These are phyloP conservation scores for Brassica carinata DNA, from an alignment of 345 rosid genomes.

Conservation along the genomic window DNA sequence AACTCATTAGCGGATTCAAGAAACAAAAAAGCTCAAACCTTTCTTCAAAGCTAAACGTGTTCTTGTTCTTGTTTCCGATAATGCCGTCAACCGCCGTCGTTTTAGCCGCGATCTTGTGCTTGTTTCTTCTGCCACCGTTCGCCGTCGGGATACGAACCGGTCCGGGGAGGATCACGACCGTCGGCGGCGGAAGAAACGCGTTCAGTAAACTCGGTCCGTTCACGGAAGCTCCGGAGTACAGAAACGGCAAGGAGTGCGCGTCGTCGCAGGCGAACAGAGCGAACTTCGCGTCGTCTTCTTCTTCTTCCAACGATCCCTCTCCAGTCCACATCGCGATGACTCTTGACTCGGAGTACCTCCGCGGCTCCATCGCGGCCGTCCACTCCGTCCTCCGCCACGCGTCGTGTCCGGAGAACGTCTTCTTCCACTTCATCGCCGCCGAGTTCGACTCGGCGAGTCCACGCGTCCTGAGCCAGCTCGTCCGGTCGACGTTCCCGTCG, in stretches of 20 bases:
- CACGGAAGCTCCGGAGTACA: constrained; percentile 89
- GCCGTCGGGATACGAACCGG: constrained; percentile 62
- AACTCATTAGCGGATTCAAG: constrained; percentile 16
- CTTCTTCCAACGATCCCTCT: constrained; percentile 51
- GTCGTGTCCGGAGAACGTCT: constrained; percentile 84
- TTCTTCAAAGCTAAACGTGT: constrained; percentile 15
- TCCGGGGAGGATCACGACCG: constrained; percentile 35
- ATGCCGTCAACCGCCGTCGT: constrained; percentile 40
- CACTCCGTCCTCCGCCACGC: constrained; percentile 92
- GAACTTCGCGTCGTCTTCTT: constrained; percentile 12
- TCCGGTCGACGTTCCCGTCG: constrained; percentile 88
- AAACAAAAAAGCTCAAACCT: constrained; percentile 7
- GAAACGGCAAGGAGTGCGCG: constrained; percentile 76
- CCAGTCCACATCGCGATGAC: constrained; percentile 93
- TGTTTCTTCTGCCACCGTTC: constrained; percentile 41
- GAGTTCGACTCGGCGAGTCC: constrained; percentile 96
- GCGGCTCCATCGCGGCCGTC: constrained; percentile 95
- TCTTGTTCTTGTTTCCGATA: constrained; percentile 6
- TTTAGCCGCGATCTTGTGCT: constrained; percentile 24
- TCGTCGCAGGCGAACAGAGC: constrained; percentile 28
- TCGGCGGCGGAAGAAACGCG: constrained; percentile 10
- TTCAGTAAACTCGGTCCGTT: constrained; percentile 42
- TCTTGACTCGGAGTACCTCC: constrained; percentile 83
- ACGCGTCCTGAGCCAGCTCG: constrained; percentile 70
- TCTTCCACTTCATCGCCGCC: constrained; percentile 86